Base-by-base conservation (phyloP, 164 flowering plant species). In the Annona squamosa region DNA sequence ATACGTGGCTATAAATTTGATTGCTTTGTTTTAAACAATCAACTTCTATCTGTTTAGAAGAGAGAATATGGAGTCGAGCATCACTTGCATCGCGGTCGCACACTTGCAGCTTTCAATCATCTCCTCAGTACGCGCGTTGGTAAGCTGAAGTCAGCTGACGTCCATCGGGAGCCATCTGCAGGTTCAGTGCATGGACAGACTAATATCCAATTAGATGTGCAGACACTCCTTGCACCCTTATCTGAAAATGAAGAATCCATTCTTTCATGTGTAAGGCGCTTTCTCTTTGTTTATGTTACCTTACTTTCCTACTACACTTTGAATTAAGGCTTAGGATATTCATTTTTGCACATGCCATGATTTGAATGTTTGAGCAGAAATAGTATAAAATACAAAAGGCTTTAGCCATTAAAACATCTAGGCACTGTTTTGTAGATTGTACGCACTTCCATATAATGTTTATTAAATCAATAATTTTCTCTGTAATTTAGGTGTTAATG, bases 31-130 rank as follows among this genome's bases (percentile, higher is more conserved):
- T 26, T 26, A 26, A 26, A 26, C 37, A 26, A 26, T 26, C 37
- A 26, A 16, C 13, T 52, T 52, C 59, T 52, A 52, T 52, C 9
- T 52, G 59, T 52, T 82, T 87, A 95, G 99, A 94, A 83, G 75
- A 72, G 84, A 70, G 87, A 86, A 77, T 80, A 77, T 78, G 94
- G 97, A 59, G 85, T 93, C 77, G 98, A 95, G 83, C 97, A 91
- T 71, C 89, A 91, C 77, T 86, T 95, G 82, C 94, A 93, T 79
- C 96, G 99, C 74, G 99, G 99, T 37, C 97, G 97, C 79, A 87
- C 98, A 48, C 76, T 95, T 72, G 97, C 93, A 68, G 98, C 97
- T 81, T 89, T 95, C 73, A 88, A 83, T 71, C 90, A 88, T 75
- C 85, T 95, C 75, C 89, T 95, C 68, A 79, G 77, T 65, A 76